phyloP scores from a whole-genome alignment of 169 alveolate species.

The Cyclospora cayetanensis region DNA sequence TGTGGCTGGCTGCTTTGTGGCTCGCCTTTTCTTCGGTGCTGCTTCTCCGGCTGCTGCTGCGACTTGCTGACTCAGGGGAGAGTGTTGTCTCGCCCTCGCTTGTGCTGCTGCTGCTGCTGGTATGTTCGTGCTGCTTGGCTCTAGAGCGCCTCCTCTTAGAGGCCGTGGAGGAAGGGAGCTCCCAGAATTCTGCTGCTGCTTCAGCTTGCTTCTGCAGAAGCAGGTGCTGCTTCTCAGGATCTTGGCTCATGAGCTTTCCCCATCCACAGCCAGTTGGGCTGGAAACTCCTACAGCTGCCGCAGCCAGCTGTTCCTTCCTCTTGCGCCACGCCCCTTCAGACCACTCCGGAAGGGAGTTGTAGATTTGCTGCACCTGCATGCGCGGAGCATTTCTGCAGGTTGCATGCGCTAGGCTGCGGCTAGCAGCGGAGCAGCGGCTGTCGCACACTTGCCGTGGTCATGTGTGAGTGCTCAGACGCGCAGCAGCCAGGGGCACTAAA shows the following conservation, averaged over 20 bases:
- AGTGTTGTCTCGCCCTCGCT: background rate
- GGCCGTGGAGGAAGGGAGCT: constrained; percentile 8
- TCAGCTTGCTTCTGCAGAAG: constrained; percentile 39
- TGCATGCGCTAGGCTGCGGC: background rate
- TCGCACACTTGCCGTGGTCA: background rate
- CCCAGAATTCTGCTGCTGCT: constrained; percentile 45
- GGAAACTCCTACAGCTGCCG: background rate
- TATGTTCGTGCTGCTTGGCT: background rate
- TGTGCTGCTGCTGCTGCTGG: background rate
- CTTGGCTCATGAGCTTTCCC: background rate
- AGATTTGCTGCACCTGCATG: constrained; percentile 31
- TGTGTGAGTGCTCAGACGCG: too few relatives aligned
- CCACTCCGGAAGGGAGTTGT: constrained; percentile 45
- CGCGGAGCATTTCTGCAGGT: background rate
- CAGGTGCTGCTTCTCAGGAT: background rate
- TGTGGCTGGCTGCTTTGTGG: background rate
- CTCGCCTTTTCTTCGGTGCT: background rate
- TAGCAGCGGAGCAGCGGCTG: background rate
- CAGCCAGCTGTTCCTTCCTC: constrained; percentile 29
- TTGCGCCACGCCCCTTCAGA: constrained; percentile 45
- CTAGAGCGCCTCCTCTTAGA: background rate
- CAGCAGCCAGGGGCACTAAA: too few relatives aligned
- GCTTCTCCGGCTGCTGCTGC: constrained; percentile 15
- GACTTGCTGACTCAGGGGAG: background rate
- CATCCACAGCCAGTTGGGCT: constrained; percentile 10